These are phyloP conservation scores for Mycena maculata DNA, from an alignment of 768 basidiomycete species.

Conservation along the genomic window DNA sequence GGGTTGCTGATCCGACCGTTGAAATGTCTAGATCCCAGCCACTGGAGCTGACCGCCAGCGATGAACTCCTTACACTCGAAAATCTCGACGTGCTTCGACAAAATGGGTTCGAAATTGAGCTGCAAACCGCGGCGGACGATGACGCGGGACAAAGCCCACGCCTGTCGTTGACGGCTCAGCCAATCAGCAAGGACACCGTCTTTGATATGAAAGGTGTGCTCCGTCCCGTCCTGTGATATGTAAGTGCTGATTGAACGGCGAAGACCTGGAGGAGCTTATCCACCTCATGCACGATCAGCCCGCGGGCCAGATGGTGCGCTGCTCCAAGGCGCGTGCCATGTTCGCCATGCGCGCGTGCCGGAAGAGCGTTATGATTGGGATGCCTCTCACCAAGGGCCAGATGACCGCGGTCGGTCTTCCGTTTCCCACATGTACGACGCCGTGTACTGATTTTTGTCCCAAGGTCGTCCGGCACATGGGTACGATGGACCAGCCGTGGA, in stretches of 20 bases:
- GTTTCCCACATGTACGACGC: neutral
- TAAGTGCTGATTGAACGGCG: conserved; percentile 10
- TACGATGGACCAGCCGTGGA: conserved; percentile 88
- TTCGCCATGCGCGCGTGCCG: conserved; percentile 97
- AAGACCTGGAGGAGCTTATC: conserved; percentile 94
- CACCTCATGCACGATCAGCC: conserved; percentile 86
- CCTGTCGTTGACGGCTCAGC: conserved; percentile 82
- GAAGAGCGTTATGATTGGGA: conserved; percentile 97
- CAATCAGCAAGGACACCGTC: conserved; percentile 89
- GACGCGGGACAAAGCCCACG: conserved; percentile 53
- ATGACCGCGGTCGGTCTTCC: conserved; percentile 75
- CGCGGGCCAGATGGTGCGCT: conserved; percentile 86
- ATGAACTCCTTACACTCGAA: conserved; percentile 89
- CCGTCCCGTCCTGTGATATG: neutral
- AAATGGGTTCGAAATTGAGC: conserved; percentile 91
- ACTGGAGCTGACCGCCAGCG: conserved; percentile 88
- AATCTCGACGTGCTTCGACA: conserved; percentile 83
- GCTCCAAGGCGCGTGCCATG: conserved; percentile 93
- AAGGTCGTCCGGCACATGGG: conserved; percentile 87
- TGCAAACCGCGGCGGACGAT: conserved; percentile 50
- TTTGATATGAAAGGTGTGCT: conserved; percentile 87
- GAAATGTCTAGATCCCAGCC: conserved; percentile 68
- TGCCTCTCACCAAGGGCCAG: conserved; percentile 76
- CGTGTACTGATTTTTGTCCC: conserved; percentile 4
- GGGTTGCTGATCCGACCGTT: conserved; percentile 12